These are phyloP conservation scores for Paspalum vaginatum DNA, from an alignment of 176 grass and related monocot genomes.

Conservation along the genomic window DNA sequence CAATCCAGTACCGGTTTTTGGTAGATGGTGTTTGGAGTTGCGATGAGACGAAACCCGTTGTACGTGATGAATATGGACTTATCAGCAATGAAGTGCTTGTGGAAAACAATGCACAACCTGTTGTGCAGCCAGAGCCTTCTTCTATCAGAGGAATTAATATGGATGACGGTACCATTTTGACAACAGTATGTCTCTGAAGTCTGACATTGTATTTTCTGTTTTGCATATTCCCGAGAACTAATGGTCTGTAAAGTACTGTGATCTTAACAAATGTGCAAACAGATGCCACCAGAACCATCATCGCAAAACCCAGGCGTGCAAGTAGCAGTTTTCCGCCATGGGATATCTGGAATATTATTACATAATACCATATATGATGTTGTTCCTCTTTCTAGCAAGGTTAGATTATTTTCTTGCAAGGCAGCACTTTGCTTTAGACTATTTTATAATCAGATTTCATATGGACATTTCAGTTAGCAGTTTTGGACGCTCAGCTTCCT, in stretches of 20 bases:
- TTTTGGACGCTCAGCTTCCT: conserved; percentile 66
- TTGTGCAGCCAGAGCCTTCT: conserved; percentile 52
- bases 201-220: conserved; percentile 20
- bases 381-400: conserved; percentile 69
- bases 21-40: conserved; percentile 68
- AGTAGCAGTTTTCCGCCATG: conserved; percentile 51
- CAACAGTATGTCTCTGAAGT: conserved; percentile 58
- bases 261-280: conserved; percentile 14
- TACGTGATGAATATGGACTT: conserved; percentile 51
- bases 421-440: conserved; percentile 12
- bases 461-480: conserved; percentile 54
- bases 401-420: conserved; percentile 44
- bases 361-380: conserved; percentile 67
- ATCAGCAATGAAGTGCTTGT: conserved; percentile 64
- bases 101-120: conserved; percentile 44
- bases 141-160: conserved; percentile 37
- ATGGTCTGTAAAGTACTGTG: conserved; percentile 8
- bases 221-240: conserved; percentile 28
- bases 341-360: conserved; percentile 58
- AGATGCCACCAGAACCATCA: conserved; percentile 53
- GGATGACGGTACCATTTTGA: conserved; percentile 54
- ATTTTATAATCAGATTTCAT: conserved; percentile 30
- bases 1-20: conserved; percentile 68
- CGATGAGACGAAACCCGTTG: conserved; percentile 53
- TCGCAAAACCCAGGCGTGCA: conserved; percentile 43